Base-by-base conservation (phyloP, 176 grass and related monocot species). In the Saccharum officinarum region DNA sequence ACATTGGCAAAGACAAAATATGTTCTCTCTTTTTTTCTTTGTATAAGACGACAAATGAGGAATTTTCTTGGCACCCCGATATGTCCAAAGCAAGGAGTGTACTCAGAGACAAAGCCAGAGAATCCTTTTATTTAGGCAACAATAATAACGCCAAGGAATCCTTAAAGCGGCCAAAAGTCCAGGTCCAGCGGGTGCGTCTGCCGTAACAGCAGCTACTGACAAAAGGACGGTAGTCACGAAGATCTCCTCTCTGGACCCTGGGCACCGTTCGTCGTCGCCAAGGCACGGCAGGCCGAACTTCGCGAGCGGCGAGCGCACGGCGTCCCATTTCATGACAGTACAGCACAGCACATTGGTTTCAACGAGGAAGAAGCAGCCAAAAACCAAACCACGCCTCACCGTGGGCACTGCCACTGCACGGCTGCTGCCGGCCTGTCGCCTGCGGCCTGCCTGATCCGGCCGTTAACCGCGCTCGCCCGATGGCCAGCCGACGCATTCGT, bases 201-300 rank as follows among this genome's bases (percentile, higher is more conserved):
- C 78, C 15, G 9, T 9, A 50, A 14, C 67, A 52, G 9, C 25
- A 59, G 37, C 68, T 71, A 77, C 41, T 65, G 83, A 66, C 70
- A 79, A 71, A 23, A 41, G 31, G 72, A 82, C 84, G 88, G 66
- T 60, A 11, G 22, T 14, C 14, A 68, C 84, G 16, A 90, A 10
- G 42, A 12, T 7, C 11, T 40, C 67, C 22, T 41, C 16, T 7
- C 7, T 60, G 7, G 0, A 36, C 34, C 46, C 46, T 5, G 46
- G 13, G 17, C 23, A 23, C 49, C 67, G 30, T 11, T 80, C 45
- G 67, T 28, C 47, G 33, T 26, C 42, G 75, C 66, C 64, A 50
- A 59, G 3, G 44, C 64, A 50, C 44, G 3, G 44, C 73, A 28
- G 2, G 11, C n/a, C 22, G 38, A 3, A 16, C 61, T 14, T 7